Base-by-base conservation (phyloP, 208 protist genomes). In the Phytomonas serpens region DNA sequence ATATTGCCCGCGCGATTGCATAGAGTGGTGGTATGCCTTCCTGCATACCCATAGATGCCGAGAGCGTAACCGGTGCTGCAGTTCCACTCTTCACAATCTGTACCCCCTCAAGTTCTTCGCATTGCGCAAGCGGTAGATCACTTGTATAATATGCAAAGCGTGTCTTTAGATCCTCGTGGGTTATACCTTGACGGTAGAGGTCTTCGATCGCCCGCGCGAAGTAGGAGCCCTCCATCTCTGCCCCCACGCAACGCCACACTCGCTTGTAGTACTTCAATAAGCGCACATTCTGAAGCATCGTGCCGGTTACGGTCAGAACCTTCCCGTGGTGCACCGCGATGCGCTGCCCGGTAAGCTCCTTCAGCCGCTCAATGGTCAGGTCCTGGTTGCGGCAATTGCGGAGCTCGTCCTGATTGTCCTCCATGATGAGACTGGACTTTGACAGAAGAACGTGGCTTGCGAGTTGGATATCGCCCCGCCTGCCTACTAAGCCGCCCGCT, bases 191-290 rank as follows among this genome's bases (percentile, higher is more conserved):
- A 3, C 86, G 85, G 67, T 88, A 88, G 52, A 90, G 88, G 68
- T 93, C 85, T 64, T 93, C 85, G 57, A 93, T 93, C 40, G 88
- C 86, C 6, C 89, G 82, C 3, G 87, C 89, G 78, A 94, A 96
- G 82, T 95, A 94, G 13, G 79, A 90, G 40, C 86, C 89, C 79
- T 96, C 89, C 92, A 96, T 96, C 77, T 96, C 92, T 33, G 88
- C 84, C 34, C 89, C 89, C 29, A 93, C 78, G 73, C 89, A 94
- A 27, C 82, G 77, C 89, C 84, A 93, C 61, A 96, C 83, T 64
- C 81, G 75, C 78, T 93, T 75, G 77, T 96, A 95, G 77, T 90
- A 96, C 5, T 80, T 79, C 61, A 96, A 76, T 63, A 95, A 80
- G 4, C 78, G 68, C n/a, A 69, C 80, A 77, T 96, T 94, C 73